Conservation (phyloP, 192 early-diverging fungal genomes). For the Phycomyces blakesleeanus region DNA sequence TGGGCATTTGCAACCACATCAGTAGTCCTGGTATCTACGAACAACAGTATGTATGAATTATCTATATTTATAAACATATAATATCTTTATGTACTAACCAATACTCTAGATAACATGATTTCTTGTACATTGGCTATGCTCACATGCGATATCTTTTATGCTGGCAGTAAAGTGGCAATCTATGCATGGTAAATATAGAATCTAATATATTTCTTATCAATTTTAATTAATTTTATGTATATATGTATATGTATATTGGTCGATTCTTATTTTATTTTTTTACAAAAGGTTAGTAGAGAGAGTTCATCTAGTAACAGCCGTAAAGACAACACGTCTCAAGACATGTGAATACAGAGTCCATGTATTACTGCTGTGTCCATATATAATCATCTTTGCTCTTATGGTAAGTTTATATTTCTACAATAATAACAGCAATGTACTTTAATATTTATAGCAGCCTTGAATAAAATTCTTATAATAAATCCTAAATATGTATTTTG, state of each 20-base stretch:
- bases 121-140: slow-evolving; percentile 41
- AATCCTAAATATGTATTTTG: too few relatives aligned
- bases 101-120: slow-evolving; percentile 26
- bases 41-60: slow-evolving; percentile 38
- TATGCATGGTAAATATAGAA: slow-evolving; percentile 33
- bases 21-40: slow-evolving; percentile 40
- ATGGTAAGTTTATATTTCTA: too few relatives aligned
- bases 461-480: too few relatives aligned
- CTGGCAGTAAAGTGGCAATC: slow-evolving; percentile 37
- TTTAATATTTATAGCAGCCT: too few relatives aligned
- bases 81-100: neutral
- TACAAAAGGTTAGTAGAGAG: slow-evolving; percentile 36
- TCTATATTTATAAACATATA: too few relatives aligned
- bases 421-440: too few relatives aligned
- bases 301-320: slow-evolving; percentile 30
- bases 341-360: slow-evolving; percentile 29
- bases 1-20: slow-evolving; percentile 42
- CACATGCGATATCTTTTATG: slow-evolving; percentile 39
- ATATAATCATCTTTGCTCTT: slow-evolving; percentile 34
- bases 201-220: too few relatives aligned
- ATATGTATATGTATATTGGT: neutral
- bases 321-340: slow-evolving; percentile 26
- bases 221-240: too few relatives aligned
- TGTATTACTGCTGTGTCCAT: slow-evolving; percentile 25
- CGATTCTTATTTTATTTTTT: neutral